Evolutionary conservation across 169 alveolate genomes (phyloP), one percentile per base, ranked within the genome.

Genomic region (Plasmodium knowlesi): DNA sequence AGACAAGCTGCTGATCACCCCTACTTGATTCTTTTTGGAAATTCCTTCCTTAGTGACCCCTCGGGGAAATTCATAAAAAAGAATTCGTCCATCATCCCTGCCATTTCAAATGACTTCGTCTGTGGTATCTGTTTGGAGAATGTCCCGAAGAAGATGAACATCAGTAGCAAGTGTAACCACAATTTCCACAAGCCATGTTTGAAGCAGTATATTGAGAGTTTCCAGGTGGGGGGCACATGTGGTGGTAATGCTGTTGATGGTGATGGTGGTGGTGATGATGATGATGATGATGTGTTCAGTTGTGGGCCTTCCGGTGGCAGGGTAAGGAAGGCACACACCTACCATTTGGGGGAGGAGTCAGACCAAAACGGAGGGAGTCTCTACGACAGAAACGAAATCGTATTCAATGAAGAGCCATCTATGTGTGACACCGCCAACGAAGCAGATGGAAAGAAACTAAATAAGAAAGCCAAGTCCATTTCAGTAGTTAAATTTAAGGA

Each of bases 1-100:
- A 95, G 99, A 19, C 98, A 97, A 92, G 99, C 99, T 10, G 99
- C 97, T 22, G 98, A 97, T 78, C 99, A 98, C 71, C 99, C 99
- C 1, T 97, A 97, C 80, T 94, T 98, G 88, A 97, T 97, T 78
- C 91, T 97, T 22, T 97, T 97, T 85, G 98, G 98, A 14, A 95
- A 97, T 46, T 92, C 95, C 14, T 92, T 93, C 82, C 90, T 95
- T 34, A 76, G 92, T 32, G 97, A 95, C 72, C 97, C 96, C 28
- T 81, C 88, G 37, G 82, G 92, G 16, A 95, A 92, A 72, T 94
- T 94, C 61, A 95, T 88, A 34, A 93, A 92, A 57, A 82, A 84
- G 61, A 85, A 92, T 73, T 84, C 94, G 28, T 5, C 83, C 37
- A 83, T 89, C 14, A 91, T 94, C 16, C 94, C 96, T 19, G 97